Evolutionary conservation across 257 asterid species (phyloP).

Genomic region (Nicotiana sylvestris): DNA sequence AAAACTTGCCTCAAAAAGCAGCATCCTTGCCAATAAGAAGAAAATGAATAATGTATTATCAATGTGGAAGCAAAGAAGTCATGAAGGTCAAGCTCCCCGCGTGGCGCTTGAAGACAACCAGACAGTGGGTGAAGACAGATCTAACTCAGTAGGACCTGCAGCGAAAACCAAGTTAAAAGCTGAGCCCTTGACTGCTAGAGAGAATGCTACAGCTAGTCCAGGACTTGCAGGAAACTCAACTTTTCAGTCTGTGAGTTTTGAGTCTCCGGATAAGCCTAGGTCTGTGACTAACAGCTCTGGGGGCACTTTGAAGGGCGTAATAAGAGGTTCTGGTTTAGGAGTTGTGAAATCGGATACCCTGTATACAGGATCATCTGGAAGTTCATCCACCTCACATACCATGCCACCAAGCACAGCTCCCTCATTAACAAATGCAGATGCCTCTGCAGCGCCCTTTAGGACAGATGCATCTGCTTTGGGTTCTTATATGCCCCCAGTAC

Average conservation of each 20-base stretch:
- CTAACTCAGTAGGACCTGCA: conserved; percentile 41
- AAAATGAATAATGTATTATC: conserved; percentile 92
- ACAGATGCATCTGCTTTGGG: conserved; percentile 86
- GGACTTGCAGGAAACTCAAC: conserved; percentile 34
- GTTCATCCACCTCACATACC: conserved; percentile 32
- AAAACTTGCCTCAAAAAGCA: conserved; percentile 84
- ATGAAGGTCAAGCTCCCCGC: conserved; percentile 92
- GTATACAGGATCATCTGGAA: conserved; percentile 50
- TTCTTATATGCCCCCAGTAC: conserved; percentile 53
- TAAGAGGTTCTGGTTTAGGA: conserved; percentile 85
- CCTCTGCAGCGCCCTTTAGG: conserved; percentile 60
- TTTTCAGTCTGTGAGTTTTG: conserved; percentile 39
- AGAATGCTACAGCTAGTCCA: conserved; percentile 28
- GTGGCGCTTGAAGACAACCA: conserved; percentile 65
- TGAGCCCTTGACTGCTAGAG: conserved; percentile 39
- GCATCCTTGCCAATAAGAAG: conserved; percentile 90
- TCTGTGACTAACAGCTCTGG: conserved; percentile 46
- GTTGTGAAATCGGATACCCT: conserved; percentile 74
- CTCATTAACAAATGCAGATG: conserved; percentile 34
- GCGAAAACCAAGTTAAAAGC: conserved; percentile 50
- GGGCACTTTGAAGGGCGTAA: conserved; percentile 76
- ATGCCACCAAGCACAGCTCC: conserved; percentile 34
- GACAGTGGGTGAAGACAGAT: conserved; percentile 51
- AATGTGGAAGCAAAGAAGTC: conserved; percentile 98
- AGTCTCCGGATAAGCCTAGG: conserved; percentile 60